Evolutionary conservation across 768 basidiomycete species (phyloP).

Genomic region (Serendipita sp.): DNA sequence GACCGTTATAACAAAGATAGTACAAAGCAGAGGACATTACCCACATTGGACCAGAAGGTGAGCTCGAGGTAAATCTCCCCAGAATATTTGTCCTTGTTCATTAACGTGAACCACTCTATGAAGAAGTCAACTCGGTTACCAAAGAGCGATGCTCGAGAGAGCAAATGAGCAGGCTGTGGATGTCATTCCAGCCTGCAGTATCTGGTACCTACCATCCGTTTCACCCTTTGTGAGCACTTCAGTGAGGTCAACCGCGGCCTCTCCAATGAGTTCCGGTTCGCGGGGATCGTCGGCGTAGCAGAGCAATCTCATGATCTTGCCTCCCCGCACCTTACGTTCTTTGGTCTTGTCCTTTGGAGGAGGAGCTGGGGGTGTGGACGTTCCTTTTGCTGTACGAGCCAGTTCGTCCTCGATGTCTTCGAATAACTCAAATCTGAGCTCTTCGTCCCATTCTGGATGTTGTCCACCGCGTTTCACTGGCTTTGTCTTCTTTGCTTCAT

Average conservation of each 20-base stretch:
- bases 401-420: constrained; percentile 54
- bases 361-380: constrained; percentile 27
- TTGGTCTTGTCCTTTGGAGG: constrained; percentile 45
- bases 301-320: constrained; percentile 57
- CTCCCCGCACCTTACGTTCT: constrained; percentile 41
- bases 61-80: constrained; percentile 94
- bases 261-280: constrained; percentile 93
- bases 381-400: constrained; percentile 22
- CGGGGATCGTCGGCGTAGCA: constrained; percentile 92
- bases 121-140: constrained; percentile 7
- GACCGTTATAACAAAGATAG: constrained; percentile 2
- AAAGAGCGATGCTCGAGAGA: constrained; percentile 8
- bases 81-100: constrained; percentile 80
- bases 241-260: constrained; percentile 70
- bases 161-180: constrained; percentile 4
- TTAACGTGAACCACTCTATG: constrained; percentile 85
- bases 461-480: constrained; percentile 95
- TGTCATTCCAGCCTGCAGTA: neutral
- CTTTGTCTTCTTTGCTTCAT: constrained; percentile 74
- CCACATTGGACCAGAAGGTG: constrained; percentile 90
- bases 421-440: constrained; percentile 77
- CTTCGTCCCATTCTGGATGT: constrained; percentile 98
- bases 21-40: constrained; percentile 16
- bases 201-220: constrained; percentile 62
- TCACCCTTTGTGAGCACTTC: constrained; percentile 89